Evolutionary conservation across 805 yeast species (phyloP).

Genomic region (Spathaspora sp.): DNA sequence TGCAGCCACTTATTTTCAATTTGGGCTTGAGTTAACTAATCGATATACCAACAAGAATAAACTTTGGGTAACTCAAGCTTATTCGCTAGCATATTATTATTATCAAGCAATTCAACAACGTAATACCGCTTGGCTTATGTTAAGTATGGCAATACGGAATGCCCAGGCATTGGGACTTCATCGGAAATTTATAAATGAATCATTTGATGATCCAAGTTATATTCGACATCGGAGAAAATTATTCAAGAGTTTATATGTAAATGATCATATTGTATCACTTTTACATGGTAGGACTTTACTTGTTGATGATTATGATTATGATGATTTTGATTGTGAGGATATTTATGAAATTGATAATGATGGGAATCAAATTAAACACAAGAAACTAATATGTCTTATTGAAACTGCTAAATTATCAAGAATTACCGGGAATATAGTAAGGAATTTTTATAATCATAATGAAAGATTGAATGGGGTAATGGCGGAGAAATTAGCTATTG

Average conservation of each 20-base stretch:
- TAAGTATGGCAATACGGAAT: constrained; percentile 39
- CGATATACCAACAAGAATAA: constrained; percentile 31
- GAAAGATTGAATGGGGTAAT: constrained; percentile 18
- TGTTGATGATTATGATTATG: constrained; percentile 35
- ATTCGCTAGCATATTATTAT: constrained; percentile 34
- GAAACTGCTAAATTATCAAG: constrained; percentile 23
- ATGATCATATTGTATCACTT: constrained; percentile 30
- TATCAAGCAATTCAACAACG: constrained; percentile 36
- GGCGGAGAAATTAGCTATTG: constrained; percentile 32
- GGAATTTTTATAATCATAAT: constrained; percentile 21
- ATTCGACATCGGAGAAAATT: constrained; percentile 6
- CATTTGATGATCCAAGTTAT: constrained; percentile 5
- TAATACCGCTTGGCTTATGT: constrained; percentile 40
- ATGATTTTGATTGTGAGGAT: constrained; percentile 18
- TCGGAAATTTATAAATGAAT: constrained; percentile 33
- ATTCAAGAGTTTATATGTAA: constrained; percentile 21
- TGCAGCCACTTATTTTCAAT: constrained; percentile 25
- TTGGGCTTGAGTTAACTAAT: constrained; percentile 27
- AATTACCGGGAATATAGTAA: constrained; percentile 26
- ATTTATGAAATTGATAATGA: constrained; percentile 2
- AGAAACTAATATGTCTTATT: constrained; percentile 13
- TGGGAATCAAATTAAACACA: constrained; percentile 1
- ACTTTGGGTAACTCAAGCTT: constrained; percentile 41
- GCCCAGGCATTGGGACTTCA: constrained; percentile 42
- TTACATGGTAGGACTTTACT: constrained; percentile 35